Base-by-base conservation (phyloP, 139 green algal species). In the Asterochloris erici region DNA sequence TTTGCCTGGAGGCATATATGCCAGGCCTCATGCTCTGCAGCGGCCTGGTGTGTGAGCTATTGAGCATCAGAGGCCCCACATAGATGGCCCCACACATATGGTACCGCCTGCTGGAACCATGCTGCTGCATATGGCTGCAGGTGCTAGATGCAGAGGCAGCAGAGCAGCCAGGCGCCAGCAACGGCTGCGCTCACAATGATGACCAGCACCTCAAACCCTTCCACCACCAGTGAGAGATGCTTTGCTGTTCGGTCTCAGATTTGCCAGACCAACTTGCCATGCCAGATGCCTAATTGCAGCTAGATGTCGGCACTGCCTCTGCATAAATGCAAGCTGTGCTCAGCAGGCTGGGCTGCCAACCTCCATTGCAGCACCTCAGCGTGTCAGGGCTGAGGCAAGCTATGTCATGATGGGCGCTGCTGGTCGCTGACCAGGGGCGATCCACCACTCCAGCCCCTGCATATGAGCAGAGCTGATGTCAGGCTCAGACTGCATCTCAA, bases 161-260 rank as follows among this genome's bases (percentile, higher is more conserved):
- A 23, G 93, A 96, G 76, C 85, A 88, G 28, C 83, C 80, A 69
- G 82, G 68, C 73, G 38, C 38, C 38, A 54, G 38, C 6, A 54
- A 54, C 38, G 38, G 38, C 38, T 63, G 71, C 63, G 61, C 62
- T 29, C 81, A 87, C 13, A 94, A 97, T 47, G 82, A 75, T 12
- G 94, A 94, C 70, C 84, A 90, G 54, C 92, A 96, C 14, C 80
- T 95, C 74, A 90, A 91, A 85, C 92, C 92, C 38, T 94, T 90
- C 79, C 77, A 89, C 14, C 81, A 82, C 38, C 38, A 54, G 38
- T 54, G 38, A 54, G 38, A 54, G 38, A 54, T 54, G 38, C 2
- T 6, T 6, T 54, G 38, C 38, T 71, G 66, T 9, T 23, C 66
- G 10, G 17, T 9, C 19, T 71, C 66, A 71, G 66, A 4, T 71